Percentiles rank a stretch among this genome's conserved stretches.
phyloP scores from a whole-genome alignment of 495 filamentous ascomycete species.

The Friedmanniomyces simplex region DNA sequence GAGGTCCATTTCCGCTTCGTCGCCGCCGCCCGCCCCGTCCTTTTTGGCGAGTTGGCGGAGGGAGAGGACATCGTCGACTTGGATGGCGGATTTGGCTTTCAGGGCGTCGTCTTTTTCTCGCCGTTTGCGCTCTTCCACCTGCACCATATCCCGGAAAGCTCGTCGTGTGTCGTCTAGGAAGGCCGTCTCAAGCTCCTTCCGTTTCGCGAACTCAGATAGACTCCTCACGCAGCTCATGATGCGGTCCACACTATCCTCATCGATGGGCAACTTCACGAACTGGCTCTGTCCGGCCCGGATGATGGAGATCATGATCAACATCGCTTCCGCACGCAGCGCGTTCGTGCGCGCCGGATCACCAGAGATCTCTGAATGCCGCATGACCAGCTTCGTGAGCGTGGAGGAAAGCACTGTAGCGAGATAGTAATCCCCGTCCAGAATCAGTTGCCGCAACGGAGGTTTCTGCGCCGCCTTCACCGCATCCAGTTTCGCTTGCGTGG shows the following conservation, averaged over 20 bases:
- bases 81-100: slow-evolving; percentile 86
- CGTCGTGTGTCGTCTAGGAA: slow-evolving; percentile 95
- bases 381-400: slow-evolving; percentile 93
- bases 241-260: slow-evolving; percentile 94
- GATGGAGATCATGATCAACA: slow-evolving; percentile 99
- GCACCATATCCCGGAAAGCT: slow-evolving; percentile 96
- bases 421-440: slow-evolving; percentile 96
- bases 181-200: slow-evolving; percentile 79
- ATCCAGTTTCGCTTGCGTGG: slow-evolving; percentile 81
- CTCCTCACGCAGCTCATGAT: slow-evolving; percentile 96
- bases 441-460: slow-evolving; percentile 87
- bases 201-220: slow-evolving; percentile 78
- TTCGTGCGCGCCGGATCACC: slow-evolving; percentile 80
- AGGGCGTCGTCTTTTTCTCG: slow-evolving; percentile 80
- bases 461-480: slow-evolving; percentile 96
- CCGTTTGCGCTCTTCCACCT: slow-evolving; percentile 94
- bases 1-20: slow-evolving; percentile 80
- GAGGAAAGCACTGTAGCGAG: slow-evolving; percentile 89
- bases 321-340: slow-evolving; percentile 89
- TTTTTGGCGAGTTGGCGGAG: slow-evolving; percentile 93
- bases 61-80: slow-evolving; percentile 86
- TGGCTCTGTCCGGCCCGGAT: slow-evolving; percentile 94
- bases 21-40: slow-evolving; percentile 68
- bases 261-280: slow-evolving; percentile 94
- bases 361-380: slow-evolving; percentile 94